A percentile compares a stretch with the other conserved stretches of the same genome.
Evolutionary conservation across 352 stramenopile genomes (phyloP).

Genomic region (Pythium guiyangense): DNA sequence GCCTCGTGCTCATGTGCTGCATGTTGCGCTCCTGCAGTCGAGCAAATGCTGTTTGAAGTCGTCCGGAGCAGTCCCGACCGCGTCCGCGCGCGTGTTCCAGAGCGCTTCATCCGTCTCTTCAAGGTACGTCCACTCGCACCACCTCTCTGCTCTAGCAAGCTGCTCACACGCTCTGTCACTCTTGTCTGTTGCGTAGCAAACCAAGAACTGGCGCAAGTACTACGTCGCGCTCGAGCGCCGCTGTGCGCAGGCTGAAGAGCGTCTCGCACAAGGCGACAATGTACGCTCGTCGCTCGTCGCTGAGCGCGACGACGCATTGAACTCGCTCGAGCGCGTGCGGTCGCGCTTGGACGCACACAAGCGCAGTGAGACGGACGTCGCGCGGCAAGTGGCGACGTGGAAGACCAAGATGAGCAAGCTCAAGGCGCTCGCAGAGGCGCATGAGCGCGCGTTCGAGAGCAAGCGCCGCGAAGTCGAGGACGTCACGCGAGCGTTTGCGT

Average conservation of each 20-base stretch:
- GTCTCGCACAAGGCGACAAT: conserved; percentile 24
- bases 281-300: conserved; percentile 33
- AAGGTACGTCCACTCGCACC: conserved; percentile 29
- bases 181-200: conserved; percentile 28
- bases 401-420: conserved; percentile 58
- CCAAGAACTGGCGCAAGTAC: conserved; percentile 70
- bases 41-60: conserved; percentile 61
- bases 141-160: background rate
- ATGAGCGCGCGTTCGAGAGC: conserved; percentile 25
- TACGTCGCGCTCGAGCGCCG: conserved; percentile 53
- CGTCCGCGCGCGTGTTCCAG: conserved; percentile 31
- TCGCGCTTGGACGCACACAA: conserved; percentile 20
- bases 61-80: conserved; percentile 49
- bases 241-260: conserved; percentile 21
- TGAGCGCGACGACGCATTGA: conserved; percentile 19
- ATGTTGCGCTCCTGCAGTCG: conserved; percentile 23
- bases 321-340: conserved; percentile 15
- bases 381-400: conserved; percentile 31
- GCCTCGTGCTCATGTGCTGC: background rate
- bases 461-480: conserved; percentile 29
- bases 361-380: conserved; percentile 24
- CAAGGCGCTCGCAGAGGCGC: conserved; percentile 38
- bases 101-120: conserved; percentile 56
- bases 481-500: conserved; percentile 21
- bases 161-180: background rate